Conservation (phyloP, 352 stramenopile species). For the Pythium pectinolyticum region DNA sequence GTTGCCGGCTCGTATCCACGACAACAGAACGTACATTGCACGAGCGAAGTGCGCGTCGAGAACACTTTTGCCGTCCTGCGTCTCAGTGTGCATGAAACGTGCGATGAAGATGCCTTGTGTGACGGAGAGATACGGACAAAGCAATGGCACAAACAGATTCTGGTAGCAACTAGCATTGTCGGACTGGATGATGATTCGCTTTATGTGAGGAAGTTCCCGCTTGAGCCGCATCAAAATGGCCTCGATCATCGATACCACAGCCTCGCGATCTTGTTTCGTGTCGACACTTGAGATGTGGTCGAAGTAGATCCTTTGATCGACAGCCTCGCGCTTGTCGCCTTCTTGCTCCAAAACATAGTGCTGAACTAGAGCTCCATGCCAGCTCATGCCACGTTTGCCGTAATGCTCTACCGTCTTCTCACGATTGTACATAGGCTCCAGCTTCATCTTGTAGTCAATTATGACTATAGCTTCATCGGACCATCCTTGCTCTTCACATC, state of each 20-base stretch:
- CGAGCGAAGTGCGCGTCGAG: slow-evolving; percentile 27
- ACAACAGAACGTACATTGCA: slow-evolving; percentile 14
- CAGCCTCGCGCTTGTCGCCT: neutral
- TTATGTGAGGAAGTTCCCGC: neutral
- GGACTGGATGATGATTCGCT: neutral
- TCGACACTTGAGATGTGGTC: neutral
- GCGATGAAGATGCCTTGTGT: slow-evolving; percentile 15
- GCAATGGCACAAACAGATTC: slow-evolving; percentile 10
- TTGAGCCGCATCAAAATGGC: neutral
- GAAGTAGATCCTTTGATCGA: slow-evolving; percentile 1
- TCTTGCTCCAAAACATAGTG: neutral
- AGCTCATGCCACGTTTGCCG: slow-evolving; percentile 2
- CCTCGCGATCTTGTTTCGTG: slow-evolving; percentile 6
- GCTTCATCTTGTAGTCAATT: slow-evolving; percentile 10
- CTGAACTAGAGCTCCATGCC: slow-evolving; percentile 2
- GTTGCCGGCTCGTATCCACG: neutral
- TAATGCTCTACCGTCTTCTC: slow-evolving; percentile 8
- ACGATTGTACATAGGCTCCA: neutral
- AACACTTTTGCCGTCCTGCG: slow-evolving; percentile 28
- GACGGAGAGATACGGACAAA: slow-evolving; percentile 23
- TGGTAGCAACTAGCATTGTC: neutral
- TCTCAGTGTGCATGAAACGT: slow-evolving; percentile 33
- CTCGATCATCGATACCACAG: neutral
- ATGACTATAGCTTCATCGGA: slow-evolving; percentile 1
- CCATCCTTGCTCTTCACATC: neutral